These are phyloP conservation scores for Macrophomina tecta DNA, from an alignment of 2,329 filamentous ascomycete genomes.

Conservation along the genomic window DNA sequence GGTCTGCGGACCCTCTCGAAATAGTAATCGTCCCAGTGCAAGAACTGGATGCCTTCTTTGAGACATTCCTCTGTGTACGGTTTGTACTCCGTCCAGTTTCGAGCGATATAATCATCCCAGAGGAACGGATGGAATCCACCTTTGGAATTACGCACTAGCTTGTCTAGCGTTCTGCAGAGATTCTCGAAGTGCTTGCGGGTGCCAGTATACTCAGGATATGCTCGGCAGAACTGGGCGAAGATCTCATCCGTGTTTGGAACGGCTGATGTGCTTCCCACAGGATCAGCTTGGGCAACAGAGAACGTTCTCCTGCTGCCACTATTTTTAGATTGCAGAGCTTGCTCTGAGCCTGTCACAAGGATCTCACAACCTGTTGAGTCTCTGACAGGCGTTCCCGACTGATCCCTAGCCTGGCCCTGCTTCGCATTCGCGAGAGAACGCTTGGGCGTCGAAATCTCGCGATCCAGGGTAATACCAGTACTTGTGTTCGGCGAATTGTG, in stretches of 20 bases:
- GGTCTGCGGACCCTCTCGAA: slow-evolving; percentile 40
- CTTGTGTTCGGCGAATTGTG: too few relatives aligned
- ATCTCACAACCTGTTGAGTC: too few relatives aligned
- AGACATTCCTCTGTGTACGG: slow-evolving; percentile 35
- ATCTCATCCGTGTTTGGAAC: not conserved
- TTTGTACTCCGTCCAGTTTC: slow-evolving; percentile 42
- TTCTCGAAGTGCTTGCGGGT: slow-evolving; percentile 40
- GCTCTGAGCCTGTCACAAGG: not conserved
- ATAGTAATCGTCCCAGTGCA: slow-evolving; percentile 44
- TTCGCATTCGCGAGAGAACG: not conserved
- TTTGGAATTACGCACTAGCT: slow-evolving; percentile 39
- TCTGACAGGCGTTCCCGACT: too few relatives aligned
- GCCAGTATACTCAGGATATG: slow-evolving; percentile 45
- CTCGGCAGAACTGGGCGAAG: slow-evolving; percentile 4
- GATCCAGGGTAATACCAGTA: not conserved
- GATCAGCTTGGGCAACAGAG: too few relatives aligned
- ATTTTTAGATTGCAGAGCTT: not conserved
- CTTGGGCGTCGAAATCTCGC: not conserved
- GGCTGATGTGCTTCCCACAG: too few relatives aligned
- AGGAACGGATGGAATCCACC: slow-evolving; percentile 44
- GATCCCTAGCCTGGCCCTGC: too few relatives aligned
- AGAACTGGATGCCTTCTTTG: slow-evolving; percentile 34
- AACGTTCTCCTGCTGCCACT: not conserved
- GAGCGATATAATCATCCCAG: slow-evolving; percentile 49
- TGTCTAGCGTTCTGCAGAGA: slow-evolving; percentile 38